Evolutionary conservation across 805 yeast species (phyloP), one percentile per base, ranked within the genome.

Genomic region (Danielozyma ontarioensis): DNA sequence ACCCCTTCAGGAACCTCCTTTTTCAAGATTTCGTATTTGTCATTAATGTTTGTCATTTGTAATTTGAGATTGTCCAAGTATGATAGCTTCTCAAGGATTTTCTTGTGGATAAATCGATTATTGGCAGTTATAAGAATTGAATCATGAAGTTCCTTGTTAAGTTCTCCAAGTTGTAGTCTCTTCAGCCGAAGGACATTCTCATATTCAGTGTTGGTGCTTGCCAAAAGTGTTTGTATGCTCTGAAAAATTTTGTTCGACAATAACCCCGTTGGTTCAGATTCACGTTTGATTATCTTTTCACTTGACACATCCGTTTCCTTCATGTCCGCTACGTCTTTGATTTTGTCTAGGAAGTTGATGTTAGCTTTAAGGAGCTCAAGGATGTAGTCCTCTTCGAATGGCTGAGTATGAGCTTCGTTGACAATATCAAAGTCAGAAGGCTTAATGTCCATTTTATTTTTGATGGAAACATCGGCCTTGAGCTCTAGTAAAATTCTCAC

Each of bases 401-500:
- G 51, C 29, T 38, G 47, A 13, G 40, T 34, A n/a, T 37, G 29
- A 10, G 53, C 49, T 29, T 65, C 69, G 29, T 74, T 60, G 28
- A 70, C 75, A 34, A 83, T 77, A 28, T 95, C 95, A 59, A 84
- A 90, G 59, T 93, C 97, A 11, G 70, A 61, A 3, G 97, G 95
- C 40, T 83, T 76, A 22, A 90, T 70, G 1, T 96, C 96, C 3
- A 90, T 83, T 32, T 84, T 82, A 54, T 93, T 93, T 4, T 86
- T 76, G 30, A 86, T 70, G 22, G 70, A 69, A 4, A 84, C 76
- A 51, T 89, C 64, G 1, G 71, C 70, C 13, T 51, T 51, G 14
- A 66, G 50, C 31, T 51, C 57, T 16, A 64, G 37, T 14, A 66
- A 50, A 2, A 66, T 25, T 24, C 51, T 57, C 22, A 64, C 48